Base-by-base conservation (phyloP, 2,329 filamentous ascomycete genomes). In the Nothomitra cinnamomea region DNA sequence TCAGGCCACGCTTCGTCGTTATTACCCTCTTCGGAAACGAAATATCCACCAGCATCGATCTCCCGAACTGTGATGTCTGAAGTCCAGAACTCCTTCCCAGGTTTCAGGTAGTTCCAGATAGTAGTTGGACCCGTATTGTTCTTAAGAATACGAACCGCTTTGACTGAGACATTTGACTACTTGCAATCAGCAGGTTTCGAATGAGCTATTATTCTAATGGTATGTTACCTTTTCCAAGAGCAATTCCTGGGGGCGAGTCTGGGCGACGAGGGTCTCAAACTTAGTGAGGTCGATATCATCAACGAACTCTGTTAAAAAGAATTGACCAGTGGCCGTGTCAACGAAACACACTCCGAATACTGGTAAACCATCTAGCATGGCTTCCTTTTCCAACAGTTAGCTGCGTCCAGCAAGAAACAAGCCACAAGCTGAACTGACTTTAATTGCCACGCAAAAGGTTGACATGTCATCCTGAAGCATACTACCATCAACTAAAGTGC, bases 381-480 rank as follows among this genome's bases (percentile, higher is more conserved):
- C 66, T 58, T 75, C 72, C 58, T 57, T n/a, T 19, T 28, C n/a
- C n/a, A 49, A 48, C 13, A 15, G 3, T 41, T 15, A 42, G 22
- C 25, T 25, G 13, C 5, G 24, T 2, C 19, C 36, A 49, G n/a
- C 24, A 13, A 28, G 28, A 15, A 21, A n/a, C 32, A 19, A 45
- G 4, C 49, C 45, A 48, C 47, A 38, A 17, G 10, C 1, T 17
- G 45, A 21, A 13, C 53, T 10, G 21, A 58, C 85, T 65, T 98
- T 98, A 69, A 98, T 92, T 1, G 92, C 85, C 53, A 92, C 87
- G 65, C 92, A 98, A 67, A 87, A 96, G 0, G 88, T 94, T 1
- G 92, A 87, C 83, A 95, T 95, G 66, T 98, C 92, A 63, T 95
- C 87, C 65, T 96, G 90, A 41, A 98, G 78, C 92, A 98, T 98